Base-by-base conservation (phyloP, 768 basidiomycete genomes). In the Rubroboletus pulcherrimus region DNA sequence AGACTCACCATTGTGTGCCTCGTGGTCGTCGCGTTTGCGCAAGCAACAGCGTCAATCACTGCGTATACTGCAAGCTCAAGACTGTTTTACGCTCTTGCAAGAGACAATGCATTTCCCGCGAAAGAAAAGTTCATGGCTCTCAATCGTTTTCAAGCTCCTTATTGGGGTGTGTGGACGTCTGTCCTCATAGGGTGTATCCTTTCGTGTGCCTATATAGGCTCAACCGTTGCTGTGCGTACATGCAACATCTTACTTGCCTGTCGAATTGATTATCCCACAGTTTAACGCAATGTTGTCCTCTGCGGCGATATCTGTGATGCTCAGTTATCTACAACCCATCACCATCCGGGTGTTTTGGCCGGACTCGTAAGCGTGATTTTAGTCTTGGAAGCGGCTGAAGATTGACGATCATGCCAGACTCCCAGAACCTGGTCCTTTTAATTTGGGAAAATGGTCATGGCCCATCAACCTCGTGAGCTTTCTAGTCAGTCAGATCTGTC, bases 341-440 rank as follows among this genome's bases (percentile, higher is more conserved):
- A 71, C 80, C 41, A 81, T 83, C 40, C 77, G 82, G 7, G 78
- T 81, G 4, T 80, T 83, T 65, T 83, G 81, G 81, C 80, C 81
- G 7, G 64, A 70, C 8, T 73, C 80, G 74, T 81, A 58, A 62
- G 76, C 73, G 7, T 40, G 2, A 6, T 12, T 9, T 35, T 30
- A 0, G 26, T 33, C 14, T 19, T n/a, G 31, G 24, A 44, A 34
- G n/a, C 0, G 2, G 2, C 3, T 37, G 10, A 7, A 26, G 30
- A 59, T 39, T 56, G 21, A 66, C 24, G 26, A 6, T 9, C 9
- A 2, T 31, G 17, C n/a, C 47, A 81, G 80, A n/a, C 73, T 83
- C 48, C 63, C 66, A 10, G 73, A 75, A 41, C 77, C 71, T 29
- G 79, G 81, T 9, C 79, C 78, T n/a, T 82, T 84, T 61, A 65